These are phyloP conservation scores for Fragaria nilgerrensis DNA, from an alignment of 306 rosid genomes.

Conservation along the genomic window DNA sequence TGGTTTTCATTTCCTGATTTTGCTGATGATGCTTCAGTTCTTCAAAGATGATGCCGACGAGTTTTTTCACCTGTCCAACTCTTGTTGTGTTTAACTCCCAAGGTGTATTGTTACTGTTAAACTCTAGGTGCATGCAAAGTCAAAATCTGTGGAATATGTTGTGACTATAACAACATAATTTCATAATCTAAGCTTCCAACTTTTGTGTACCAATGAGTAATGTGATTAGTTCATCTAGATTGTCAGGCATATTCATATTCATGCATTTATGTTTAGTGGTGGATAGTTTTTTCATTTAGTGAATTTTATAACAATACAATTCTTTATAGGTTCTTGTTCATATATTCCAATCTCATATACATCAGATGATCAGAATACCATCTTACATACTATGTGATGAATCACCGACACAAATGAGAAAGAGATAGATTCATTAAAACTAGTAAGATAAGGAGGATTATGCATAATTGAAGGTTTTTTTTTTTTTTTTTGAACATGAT, in stretches of 20 bases:
- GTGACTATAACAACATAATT: neutral
- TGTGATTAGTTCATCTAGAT: neutral
- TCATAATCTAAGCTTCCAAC: slow-evolving; percentile 1
- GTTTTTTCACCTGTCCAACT: neutral
- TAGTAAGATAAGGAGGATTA: neutral
- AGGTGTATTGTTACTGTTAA: neutral
- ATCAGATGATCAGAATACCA: neutral
- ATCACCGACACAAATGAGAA: neutral
- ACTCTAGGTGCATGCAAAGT: slow-evolving; percentile 5
- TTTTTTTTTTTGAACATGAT: no score
- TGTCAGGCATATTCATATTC: slow-evolving; percentile 5
- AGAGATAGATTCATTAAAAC: neutral
- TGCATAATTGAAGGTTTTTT: no score
- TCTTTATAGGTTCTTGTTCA: neutral
- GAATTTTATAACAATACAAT: neutral
- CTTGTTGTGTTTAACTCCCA: neutral
- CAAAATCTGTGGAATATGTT: slow-evolving; percentile 9
- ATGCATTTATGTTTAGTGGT: slow-evolving; percentile 4
- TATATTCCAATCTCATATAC: no score
- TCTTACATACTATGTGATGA: neutral
- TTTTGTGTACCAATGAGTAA: neutral
- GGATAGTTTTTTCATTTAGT: neutral
- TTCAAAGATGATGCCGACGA: neutral
- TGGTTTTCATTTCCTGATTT: slow-evolving; percentile 4
- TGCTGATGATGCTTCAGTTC: slow-evolving; percentile 4